These are phyloP conservation scores for Cenchrus purpureus DNA, from an alignment of 176 grass and related monocot species.

Conservation along the genomic window DNA sequence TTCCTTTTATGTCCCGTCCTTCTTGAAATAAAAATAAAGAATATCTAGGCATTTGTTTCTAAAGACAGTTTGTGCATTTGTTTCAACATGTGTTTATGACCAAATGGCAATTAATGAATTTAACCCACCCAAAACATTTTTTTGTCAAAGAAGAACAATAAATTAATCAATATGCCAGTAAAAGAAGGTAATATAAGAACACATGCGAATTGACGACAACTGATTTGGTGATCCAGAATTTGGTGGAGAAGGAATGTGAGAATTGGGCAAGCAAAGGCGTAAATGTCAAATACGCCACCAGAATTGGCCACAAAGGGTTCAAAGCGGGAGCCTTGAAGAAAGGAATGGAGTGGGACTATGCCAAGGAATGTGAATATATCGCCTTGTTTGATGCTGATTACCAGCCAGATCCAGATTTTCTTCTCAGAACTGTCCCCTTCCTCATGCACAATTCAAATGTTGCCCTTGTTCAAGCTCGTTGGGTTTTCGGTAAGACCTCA, in stretches of 20 bases:
- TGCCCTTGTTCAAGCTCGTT: slow-evolving; percentile 81
- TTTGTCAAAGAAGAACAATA: too few relatives aligned
- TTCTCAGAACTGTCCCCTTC: slow-evolving; percentile 65
- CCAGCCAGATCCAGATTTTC: slow-evolving; percentile 70
- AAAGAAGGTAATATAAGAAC: too few relatives aligned
- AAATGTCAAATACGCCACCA: slow-evolving; percentile 60
- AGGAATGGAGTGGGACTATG: slow-evolving; percentile 71
- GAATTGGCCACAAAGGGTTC: slow-evolving; percentile 65
- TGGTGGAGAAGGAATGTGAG: slow-evolving; percentile 68
- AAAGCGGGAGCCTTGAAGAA: slow-evolving; percentile 78
- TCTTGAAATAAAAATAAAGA: background rate
- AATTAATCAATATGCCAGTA: too few relatives aligned
- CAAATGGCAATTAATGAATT: too few relatives aligned
- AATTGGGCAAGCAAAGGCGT: slow-evolving; percentile 65
- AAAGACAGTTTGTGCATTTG: background rate
- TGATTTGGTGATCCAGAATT: slow-evolving; percentile 49
- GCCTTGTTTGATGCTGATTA: slow-evolving; percentile 85
- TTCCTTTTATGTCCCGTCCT: background rate
- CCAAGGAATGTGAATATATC: slow-evolving; percentile 62
- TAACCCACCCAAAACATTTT: too few relatives aligned
- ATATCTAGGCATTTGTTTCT: background rate
- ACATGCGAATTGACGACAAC: background rate
- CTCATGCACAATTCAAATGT: slow-evolving; percentile 58
- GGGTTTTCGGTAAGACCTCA: slow-evolving; percentile 60
- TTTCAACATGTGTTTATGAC: background rate